Evolutionary conservation across 108 stramenopile genomes (phyloP).

Genomic region (Nannochloropsis granulata): DNA sequence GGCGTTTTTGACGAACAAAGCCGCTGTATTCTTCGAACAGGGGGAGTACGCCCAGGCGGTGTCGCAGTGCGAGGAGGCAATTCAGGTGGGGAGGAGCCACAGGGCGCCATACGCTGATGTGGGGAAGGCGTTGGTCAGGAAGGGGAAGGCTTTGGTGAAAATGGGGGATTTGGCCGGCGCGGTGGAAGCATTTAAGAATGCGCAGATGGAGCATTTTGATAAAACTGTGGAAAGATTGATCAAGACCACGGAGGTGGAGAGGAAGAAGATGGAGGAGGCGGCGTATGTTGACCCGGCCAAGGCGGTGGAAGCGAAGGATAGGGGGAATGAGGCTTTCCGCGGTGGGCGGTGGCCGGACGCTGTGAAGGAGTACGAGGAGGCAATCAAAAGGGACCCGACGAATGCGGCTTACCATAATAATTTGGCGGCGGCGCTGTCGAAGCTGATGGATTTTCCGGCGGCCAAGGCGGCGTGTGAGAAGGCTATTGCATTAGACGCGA

Average conservation of each 20-base stretch:
- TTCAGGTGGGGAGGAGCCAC: constrained; percentile 73
- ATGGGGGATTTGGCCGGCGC: constrained; percentile 70
- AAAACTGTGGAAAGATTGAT: constrained; percentile 77
- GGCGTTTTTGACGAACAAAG: constrained; percentile 85
- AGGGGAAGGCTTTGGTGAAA: constrained; percentile 81
- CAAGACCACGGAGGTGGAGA: constrained; percentile 83
- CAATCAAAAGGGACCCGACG: constrained; percentile 91
- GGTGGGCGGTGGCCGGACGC: constrained; percentile 55
- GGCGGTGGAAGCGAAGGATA: constrained; percentile 92
- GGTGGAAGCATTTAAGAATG: constrained; percentile 66
- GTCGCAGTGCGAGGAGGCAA: constrained; percentile 60
- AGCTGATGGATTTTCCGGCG: constrained; percentile 90
- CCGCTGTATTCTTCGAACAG: constrained; percentile 81
- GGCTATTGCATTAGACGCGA: constrained; percentile 86
- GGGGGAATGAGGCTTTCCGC: constrained; percentile 85
- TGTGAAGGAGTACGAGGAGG: constrained; percentile 53
- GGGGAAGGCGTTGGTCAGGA: constrained; percentile 78
- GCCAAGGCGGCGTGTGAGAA: constrained; percentile 80
- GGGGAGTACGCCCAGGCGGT: constrained; percentile 63
- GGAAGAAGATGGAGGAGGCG: constrained; percentile 62
- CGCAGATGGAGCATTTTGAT: constrained; percentile 42
- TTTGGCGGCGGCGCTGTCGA: constrained; percentile 80
- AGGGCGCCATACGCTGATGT: constrained; percentile 77
- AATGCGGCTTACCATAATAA: constrained; percentile 95
- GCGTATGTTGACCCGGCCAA: constrained; percentile 85